Conservation (phyloP, 208 protist species). For the Trypanosomatidae sp. region DNA sequence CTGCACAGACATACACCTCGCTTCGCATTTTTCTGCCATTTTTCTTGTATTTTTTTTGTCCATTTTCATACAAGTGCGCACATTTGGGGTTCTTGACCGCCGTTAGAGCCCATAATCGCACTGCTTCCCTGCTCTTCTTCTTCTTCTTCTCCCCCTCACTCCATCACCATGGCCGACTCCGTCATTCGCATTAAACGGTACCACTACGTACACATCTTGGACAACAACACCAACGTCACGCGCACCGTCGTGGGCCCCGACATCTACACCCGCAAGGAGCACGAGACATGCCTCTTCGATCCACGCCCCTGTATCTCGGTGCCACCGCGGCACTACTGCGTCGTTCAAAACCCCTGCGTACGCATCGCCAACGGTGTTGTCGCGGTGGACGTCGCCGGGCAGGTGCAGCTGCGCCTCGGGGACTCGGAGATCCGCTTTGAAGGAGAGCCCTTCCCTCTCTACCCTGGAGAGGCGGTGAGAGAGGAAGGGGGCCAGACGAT, state of each 20-base stretch:
- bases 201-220: constrained; percentile 94
- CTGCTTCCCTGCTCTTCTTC: neutral
- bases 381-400: constrained; percentile 55
- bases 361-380: constrained; percentile 34
- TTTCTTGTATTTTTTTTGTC: too few relatives aligned
- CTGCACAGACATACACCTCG: too few relatives aligned
- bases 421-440: constrained; percentile 92
- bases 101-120: too few relatives aligned
- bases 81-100: too few relatives aligned
- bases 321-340: constrained; percentile 67
- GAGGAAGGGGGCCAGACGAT: constrained; percentile 32
- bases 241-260: constrained; percentile 82
- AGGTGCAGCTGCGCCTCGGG: constrained; percentile 88
- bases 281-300: constrained; percentile 91
- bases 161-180: constrained; percentile 17
- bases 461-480: constrained; percentile 84
- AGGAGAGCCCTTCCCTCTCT: constrained; percentile 92
- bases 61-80: too few relatives aligned
- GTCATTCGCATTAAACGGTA: constrained; percentile 92
- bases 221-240: constrained; percentile 94
- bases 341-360: constrained; percentile 69
- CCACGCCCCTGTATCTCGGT: constrained; percentile 78
- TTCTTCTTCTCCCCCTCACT: too few relatives aligned
- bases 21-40: too few relatives aligned
- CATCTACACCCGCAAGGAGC: constrained; percentile 92